Percentiles rank a stretch among this genome's conserved stretches.
phyloP scores from a whole-genome alignment of 2,329 filamentous ascomycete species.

The Amphichorda felina region DNA sequence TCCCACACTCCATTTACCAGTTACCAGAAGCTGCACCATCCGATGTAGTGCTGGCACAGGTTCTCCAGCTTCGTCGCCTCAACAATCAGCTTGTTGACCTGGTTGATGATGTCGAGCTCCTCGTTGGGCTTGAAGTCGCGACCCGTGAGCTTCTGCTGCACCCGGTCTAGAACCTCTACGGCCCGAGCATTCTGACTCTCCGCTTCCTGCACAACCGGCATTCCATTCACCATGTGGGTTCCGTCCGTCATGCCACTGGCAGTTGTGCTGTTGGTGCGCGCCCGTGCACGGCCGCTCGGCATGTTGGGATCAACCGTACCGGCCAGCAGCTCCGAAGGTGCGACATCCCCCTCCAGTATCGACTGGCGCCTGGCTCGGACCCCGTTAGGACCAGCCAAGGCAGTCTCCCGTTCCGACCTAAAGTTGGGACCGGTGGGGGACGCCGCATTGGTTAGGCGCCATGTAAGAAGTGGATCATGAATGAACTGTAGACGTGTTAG shows the following conservation, averaged over 20 bases:
- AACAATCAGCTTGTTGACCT: conserved; percentile 89
- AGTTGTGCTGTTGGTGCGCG: conserved; percentile 47
- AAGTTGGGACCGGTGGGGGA: conserved; percentile 58
- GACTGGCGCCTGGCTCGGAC: conserved; percentile 52
- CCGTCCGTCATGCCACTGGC: conserved; percentile 18
- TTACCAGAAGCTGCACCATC: conserved; percentile 98
- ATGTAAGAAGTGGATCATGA: conserved; percentile 96
- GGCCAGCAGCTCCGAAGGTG: conserved; percentile 45
- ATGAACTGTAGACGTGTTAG: conserved; percentile 57
- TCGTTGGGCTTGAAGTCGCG: conserved; percentile 80
- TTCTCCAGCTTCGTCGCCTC: conserved; percentile 97
- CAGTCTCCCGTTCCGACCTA: conserved; percentile 45
- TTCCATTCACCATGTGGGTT: conserved; percentile 18
- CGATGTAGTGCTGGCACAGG: conserved; percentile 96
- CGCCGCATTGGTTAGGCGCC: conserved; percentile 64
- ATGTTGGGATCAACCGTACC: conserved; percentile 28
- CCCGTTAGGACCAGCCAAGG: conserved; percentile 32
- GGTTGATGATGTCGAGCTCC: conserved; percentile 72
- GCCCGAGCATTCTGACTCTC: conserved; percentile 92
- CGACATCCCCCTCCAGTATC: conserved; percentile 52
- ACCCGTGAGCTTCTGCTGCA: conserved; percentile 92
- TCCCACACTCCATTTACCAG: too few relatives aligned
- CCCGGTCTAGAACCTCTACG: conserved; percentile 78
- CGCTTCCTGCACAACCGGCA: conserved; percentile 24
- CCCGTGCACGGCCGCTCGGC: conserved; percentile 36